Conservation (phyloP, 768 basidiomycete species). For the Boletus pseudo-olivaceus region DNA sequence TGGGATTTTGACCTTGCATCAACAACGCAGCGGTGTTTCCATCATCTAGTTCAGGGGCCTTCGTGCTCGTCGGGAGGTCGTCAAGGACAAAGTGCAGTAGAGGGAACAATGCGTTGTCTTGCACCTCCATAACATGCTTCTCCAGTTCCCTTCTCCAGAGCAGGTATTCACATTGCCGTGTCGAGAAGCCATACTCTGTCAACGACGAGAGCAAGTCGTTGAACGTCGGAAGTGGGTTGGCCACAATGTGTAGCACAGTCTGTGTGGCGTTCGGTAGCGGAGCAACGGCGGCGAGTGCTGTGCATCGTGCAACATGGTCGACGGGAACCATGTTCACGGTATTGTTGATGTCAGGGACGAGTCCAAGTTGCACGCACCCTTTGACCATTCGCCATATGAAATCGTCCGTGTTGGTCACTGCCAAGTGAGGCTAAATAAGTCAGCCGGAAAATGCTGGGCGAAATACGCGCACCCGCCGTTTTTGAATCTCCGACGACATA, state of each 20-base stretch:
- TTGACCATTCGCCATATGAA: constrained; percentile 98
- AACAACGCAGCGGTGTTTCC: constrained; percentile 67
- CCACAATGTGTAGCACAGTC: constrained; percentile 80
- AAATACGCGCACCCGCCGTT: constrained; percentile 64
- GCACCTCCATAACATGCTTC: constrained; percentile 88
- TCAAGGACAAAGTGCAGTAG: constrained; percentile 96
- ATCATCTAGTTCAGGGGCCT: constrained; percentile 88
- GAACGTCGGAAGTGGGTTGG: constrained; percentile 83
- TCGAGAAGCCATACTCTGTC: constrained; percentile 73
- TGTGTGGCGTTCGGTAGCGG: constrained; percentile 47
- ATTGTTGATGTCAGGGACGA: constrained; percentile 97
- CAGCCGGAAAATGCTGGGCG: neutral
- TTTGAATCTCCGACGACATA: constrained; percentile 93
- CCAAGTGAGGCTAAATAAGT: neutral
- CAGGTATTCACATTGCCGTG: constrained; percentile 81
- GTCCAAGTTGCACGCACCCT: constrained; percentile 96
- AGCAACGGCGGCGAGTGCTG: constrained; percentile 66
- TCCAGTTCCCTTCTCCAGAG: constrained; percentile 90
- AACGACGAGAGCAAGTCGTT: constrained; percentile 80
- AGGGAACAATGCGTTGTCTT: constrained; percentile 97
- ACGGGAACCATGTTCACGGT: constrained; percentile 98
- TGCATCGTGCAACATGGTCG: constrained; percentile 88
- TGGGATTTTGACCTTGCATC: constrained; percentile 40
- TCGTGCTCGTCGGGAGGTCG: constrained; percentile 95
- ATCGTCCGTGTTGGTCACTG: constrained; percentile 98